Base-by-base conservation (phyloP, 2,329 filamentous ascomycete species). In the Pyrenochaeta sp. region DNA sequence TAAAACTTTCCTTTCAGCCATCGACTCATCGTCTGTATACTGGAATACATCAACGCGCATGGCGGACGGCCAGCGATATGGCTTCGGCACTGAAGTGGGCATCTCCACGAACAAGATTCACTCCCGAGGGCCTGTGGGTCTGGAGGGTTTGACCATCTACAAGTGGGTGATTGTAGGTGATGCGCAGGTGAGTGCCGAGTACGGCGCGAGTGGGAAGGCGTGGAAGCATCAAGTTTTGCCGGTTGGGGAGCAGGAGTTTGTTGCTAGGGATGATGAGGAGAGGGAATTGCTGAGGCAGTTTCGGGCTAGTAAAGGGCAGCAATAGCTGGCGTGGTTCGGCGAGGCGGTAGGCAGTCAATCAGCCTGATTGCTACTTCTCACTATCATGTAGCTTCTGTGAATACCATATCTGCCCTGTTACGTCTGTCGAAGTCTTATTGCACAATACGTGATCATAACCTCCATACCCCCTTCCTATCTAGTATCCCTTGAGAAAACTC, bases 31-130 rank as follows among this genome's bases (percentile, higher is more conserved):
- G 0, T 94, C 93, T 51, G 93, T 94, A 19, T 99, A 96, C 84
- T 97, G 94, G 93, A 99, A 99, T 76, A 91, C 93, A 7, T 96
- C 92, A 25, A 97, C 92, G 8, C 87, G 95, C 50, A 94, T 99
- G 80, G 93, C 93, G 5, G 95, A 99, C 77, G 95, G 95, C 7
- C 97, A 96, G 91, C 86, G 95, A 42, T 98, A 96, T 76, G 95
- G 95, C 7, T 99, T 99, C 79, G 95, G 95, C 47, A 98, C 95
- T 0, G 95, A 99, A 80, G 95, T 99, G 25, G 95, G 95, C 53
- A 98, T 99, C 79, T 96, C 91, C 81, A 99, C 95, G 49, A 99
- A 97, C 83, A 99, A 98, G 83, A 97, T 99, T 64, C 95, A 99
- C 76, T 91, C 92, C 1, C 84, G 95, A 50, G 95, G 95, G 0